Percentiles rank a stretch among this genome's conserved stretches.
Conservation (phyloP, 176 grass and related monocot species). For the Triticum monococcum region DNA sequence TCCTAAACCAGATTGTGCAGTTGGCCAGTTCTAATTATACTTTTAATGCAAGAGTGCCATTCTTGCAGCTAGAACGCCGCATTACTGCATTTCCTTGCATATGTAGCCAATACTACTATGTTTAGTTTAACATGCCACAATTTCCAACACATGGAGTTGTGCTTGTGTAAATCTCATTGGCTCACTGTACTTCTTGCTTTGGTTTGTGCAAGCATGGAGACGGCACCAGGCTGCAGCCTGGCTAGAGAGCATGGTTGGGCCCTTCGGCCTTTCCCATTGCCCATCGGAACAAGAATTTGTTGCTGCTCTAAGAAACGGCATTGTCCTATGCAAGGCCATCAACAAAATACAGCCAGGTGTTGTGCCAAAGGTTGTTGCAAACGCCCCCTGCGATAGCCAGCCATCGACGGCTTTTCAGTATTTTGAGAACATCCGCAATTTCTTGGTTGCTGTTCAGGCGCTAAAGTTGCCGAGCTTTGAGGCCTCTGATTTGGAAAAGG, state of each 20-base stretch:
- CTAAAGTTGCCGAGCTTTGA: conserved; percentile 76
- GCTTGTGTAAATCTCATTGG: not conserved
- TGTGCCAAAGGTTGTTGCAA: conserved; percentile 61
- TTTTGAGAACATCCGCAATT: conserved; percentile 94
- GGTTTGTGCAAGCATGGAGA: conserved; percentile 59
- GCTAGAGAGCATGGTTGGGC: conserved; percentile 63
- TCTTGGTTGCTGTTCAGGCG: conserved; percentile 73
- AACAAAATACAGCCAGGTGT: conserved; percentile 72
- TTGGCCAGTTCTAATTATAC: not conserved
- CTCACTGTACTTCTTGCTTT: conserved; percentile 29
- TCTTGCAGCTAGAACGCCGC: not conserved
- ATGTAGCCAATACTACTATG: not conserved
- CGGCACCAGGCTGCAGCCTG: conserved; percentile 66
- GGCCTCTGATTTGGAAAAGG: conserved; percentile 84
- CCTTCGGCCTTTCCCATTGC: conserved; percentile 43
- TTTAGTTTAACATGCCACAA: not conserved
- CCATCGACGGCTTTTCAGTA: conserved; percentile 74
- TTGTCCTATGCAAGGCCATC: conserved; percentile 81
- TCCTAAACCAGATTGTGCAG: not conserved
- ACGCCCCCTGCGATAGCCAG: conserved; percentile 59
- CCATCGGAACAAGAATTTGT: conserved; percentile 73
- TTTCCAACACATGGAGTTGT: not conserved
- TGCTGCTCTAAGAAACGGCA: conserved; percentile 64
- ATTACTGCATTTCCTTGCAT: not conserved
- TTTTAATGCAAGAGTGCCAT: not conserved